Conservation (phyloP, 148 eudicot species). For the Vaccinium darrowii region DNA sequence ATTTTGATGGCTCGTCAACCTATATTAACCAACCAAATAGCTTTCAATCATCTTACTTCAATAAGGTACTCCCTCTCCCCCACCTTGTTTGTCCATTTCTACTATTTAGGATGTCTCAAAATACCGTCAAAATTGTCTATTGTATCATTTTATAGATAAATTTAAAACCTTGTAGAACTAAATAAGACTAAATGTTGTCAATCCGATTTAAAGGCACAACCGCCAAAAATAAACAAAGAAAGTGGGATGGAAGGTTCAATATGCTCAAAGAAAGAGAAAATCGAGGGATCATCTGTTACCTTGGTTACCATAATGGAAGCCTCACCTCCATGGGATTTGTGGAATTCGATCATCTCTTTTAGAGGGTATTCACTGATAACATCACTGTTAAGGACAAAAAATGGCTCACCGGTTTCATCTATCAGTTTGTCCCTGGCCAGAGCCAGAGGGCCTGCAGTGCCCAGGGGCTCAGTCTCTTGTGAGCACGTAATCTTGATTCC, state of each 20-base stretch:
- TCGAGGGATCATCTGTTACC: slow-evolving; percentile 36
- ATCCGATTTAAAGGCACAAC: background rate
- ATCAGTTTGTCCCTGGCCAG: slow-evolving; percentile 80
- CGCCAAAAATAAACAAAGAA: background rate
- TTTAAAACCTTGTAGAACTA: background rate
- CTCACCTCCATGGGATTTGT: slow-evolving; percentile 87
- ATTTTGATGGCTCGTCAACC: slow-evolving; percentile 97
- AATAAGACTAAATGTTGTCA: background rate
- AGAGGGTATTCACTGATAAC: slow-evolving; percentile 93
- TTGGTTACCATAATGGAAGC: slow-evolving; percentile 96
- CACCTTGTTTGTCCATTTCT: background rate
- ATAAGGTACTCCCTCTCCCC: background rate
- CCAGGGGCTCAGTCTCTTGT: slow-evolving; percentile 95
- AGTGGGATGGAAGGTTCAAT: slow-evolving; percentile 2
- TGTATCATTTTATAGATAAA: background rate
- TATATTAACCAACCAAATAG: slow-evolving; percentile 28
- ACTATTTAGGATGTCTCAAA: background rate
- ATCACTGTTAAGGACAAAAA: slow-evolving; percentile 95
- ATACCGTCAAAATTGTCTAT: background rate
- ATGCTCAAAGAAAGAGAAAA: slow-evolving; percentile 6
- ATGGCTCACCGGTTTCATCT: slow-evolving; percentile 77
- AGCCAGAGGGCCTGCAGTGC: slow-evolving; percentile 96
- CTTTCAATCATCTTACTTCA: background rate
- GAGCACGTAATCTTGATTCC: slow-evolving; percentile 88
- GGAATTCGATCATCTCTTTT: slow-evolving; percentile 78